Conservation (phyloP, 306 rosid genomes). For the Dalbergia cochinchinensis region DNA sequence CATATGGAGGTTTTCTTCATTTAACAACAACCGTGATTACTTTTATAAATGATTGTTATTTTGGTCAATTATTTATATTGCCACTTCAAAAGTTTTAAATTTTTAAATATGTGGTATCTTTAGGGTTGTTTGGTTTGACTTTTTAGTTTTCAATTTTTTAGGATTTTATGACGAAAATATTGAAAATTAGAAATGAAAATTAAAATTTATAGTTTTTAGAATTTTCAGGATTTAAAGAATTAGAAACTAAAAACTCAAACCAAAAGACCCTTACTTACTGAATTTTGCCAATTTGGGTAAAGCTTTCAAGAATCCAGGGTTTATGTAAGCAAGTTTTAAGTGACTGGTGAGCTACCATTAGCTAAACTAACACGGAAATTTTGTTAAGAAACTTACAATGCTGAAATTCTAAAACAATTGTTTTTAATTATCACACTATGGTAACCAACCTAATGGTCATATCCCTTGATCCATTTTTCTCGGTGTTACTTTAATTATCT, state of each 20-base stretch:
- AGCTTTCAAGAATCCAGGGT: slow-evolving; percentile 20
- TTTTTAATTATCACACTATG: not conserved
- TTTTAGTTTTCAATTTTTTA: too few relatives aligned
- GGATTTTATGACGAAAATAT: too few relatives aligned
- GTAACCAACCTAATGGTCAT: not conserved
- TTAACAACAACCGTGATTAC: not conserved
- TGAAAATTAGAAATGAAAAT: too few relatives aligned
- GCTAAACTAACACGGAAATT: slow-evolving; percentile 40
- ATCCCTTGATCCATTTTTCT: not conserved
- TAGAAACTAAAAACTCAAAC: too few relatives aligned
- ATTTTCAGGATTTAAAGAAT: too few relatives aligned
- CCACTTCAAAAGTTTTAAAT: not conserved
- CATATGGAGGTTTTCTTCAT: not conserved
- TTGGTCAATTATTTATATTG: not conserved
- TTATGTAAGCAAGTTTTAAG: slow-evolving; percentile 36
- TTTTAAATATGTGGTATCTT: not conserved
- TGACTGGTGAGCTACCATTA: slow-evolving; percentile 48
- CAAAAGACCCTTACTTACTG: too few relatives aligned
- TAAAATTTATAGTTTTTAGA: too few relatives aligned
- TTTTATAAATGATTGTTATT: too few relatives aligned
- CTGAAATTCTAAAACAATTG: slow-evolving; percentile 4
- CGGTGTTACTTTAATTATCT: not conserved
- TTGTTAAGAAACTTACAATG: slow-evolving; percentile 32
- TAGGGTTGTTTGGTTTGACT: too few relatives aligned
- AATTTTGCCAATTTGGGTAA: slow-evolving; percentile 15